These are phyloP conservation scores for Daedaleopsis nitida DNA, from an alignment of 768 basidiomycete genomes.

Conservation along the genomic window DNA sequence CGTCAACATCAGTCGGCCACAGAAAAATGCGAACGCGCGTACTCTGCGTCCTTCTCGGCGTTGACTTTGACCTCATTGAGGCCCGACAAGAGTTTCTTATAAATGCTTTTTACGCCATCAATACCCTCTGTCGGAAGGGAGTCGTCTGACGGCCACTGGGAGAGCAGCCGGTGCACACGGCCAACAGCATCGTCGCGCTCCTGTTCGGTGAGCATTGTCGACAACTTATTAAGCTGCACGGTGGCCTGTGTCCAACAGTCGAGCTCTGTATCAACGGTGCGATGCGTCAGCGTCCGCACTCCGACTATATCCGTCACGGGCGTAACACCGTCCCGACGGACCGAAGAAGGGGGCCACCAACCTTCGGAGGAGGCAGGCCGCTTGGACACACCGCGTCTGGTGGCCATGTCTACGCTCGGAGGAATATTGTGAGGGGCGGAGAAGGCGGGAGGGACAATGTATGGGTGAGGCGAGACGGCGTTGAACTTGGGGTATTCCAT, in stretches of 20 bases:
- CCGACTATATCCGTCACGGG: slow-evolving; percentile 3
- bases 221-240: slow-evolving; percentile 56
- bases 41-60: slow-evolving; percentile 69
- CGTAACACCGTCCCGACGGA: slow-evolving; percentile 3
- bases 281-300: slow-evolving; percentile 19
- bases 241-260: slow-evolving; percentile 76
- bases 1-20: not conserved
- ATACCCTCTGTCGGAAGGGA: slow-evolving; percentile 66
- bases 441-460: slow-evolving; percentile 4
- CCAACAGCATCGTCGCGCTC: slow-evolving; percentile 60
- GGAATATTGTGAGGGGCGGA: slow-evolving; percentile 8
- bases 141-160: slow-evolving; percentile 74
- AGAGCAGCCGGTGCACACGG: slow-evolving; percentile 72
- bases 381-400: slow-evolving; percentile 58
- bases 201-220: slow-evolving; percentile 53
- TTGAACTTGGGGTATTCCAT: slow-evolving; percentile 17
- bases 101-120: slow-evolving; percentile 60
- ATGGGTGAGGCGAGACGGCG: slow-evolving; percentile 6
- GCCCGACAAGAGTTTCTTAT: slow-evolving; percentile 62
- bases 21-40: slow-evolving; percentile 25
- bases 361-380: slow-evolving; percentile 81
- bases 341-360: slow-evolving; percentile 34
- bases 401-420: slow-evolving; percentile 49
- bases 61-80: slow-evolving; percentile 61
- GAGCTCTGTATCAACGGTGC: slow-evolving; percentile 50